Percentiles rank a stretch among this genome's conserved stretches.
phyloP scores from a whole-genome alignment of 2,329 filamentous ascomycete species.

The Xylaria hypoxylon region DNA sequence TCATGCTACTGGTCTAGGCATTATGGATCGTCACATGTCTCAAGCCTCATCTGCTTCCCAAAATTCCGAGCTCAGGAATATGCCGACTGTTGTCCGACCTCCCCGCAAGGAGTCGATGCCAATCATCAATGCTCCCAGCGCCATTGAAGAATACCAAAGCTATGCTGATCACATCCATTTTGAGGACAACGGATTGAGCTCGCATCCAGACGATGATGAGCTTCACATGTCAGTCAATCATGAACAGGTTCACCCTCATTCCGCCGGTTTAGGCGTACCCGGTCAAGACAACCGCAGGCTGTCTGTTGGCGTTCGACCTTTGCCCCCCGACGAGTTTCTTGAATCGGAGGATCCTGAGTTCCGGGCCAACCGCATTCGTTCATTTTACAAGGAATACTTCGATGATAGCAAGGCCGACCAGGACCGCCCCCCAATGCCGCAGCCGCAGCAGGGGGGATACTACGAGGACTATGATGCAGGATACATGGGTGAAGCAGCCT shows the following conservation, averaged over 20 bases:
- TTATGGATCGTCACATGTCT: slow-evolving; percentile 43
- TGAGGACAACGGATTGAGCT: slow-evolving; percentile 38
- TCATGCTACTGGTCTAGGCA: slow-evolving; percentile 41
- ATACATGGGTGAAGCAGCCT: slow-evolving; percentile 75
- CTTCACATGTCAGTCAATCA: slow-evolving; percentile 40
- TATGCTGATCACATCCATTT: slow-evolving; percentile 45
- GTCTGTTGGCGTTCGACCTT: slow-evolving; percentile 81
- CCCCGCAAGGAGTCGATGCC: slow-evolving; percentile 53
- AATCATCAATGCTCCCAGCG: slow-evolving; percentile 43
- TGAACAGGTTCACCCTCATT: slow-evolving; percentile 46
- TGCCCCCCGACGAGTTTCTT: slow-evolving; percentile 84
- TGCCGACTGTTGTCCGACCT: slow-evolving; percentile 50
- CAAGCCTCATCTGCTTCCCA: slow-evolving; percentile 37
- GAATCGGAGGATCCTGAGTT: slow-evolving; percentile 91
- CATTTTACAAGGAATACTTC: slow-evolving; percentile 99
- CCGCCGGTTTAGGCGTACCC: slow-evolving; percentile 64
- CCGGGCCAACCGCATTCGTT: slow-evolving; percentile 94
- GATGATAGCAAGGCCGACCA: slow-evolving; percentile 71
- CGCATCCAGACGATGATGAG: slow-evolving; percentile 50
- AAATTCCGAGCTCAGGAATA: slow-evolving; percentile 46
- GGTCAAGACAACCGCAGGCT: slow-evolving; percentile 67
- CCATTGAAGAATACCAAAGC: slow-evolving; percentile 44
- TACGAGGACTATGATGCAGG: slow-evolving; percentile 81
- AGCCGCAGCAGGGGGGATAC: slow-evolving; percentile 57
- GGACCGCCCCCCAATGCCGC: slow-evolving; percentile 38